Base-by-base conservation (phyloP, 805 yeast species). In the Pichia thaimueangensis region DNA sequence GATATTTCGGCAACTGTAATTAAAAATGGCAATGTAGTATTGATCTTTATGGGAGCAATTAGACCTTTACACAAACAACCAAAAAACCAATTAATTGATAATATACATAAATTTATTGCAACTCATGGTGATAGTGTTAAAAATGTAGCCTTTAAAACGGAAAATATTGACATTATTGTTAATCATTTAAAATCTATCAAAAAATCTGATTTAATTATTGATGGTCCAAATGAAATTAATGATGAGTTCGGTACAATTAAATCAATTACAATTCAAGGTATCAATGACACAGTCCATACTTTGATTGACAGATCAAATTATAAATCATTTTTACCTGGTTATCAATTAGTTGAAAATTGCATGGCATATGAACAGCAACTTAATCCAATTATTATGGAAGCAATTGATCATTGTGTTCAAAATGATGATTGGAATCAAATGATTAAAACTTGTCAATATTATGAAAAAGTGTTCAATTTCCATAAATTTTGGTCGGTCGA, bases 401-500 rank as follows among this genome's bases (percentile, higher is more conserved):
- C 57, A 5, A 73, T 86, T 46, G 95, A 86, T 60, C 95, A 86
- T 54, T 80, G 86, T 55, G 95, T 86, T 16, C 89, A 82, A 50
- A 86, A 84, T 60, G 80, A 78, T 50, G 75, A 72, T 32, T 83
- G 89, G 89, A 62, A 79, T 53, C 65, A 73, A 51, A 76, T 85
- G 82, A 70, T 68, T 24, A 51, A 51, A 5, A 74, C 77, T 0
- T 82, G 88, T 51, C 63, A 64, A 15, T 72, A 73, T 44, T 86
- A 87, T 60, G 74, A 78, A 23, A 59, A 63, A 21, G 73, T 76
- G 2, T 76, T 86, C 51, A 88, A 88, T 1, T 83, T 86, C 62
- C 87, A 80, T 51, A 69, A 78, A 55, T 86, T 76, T 57, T 84
- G 94, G 93, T 81, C 91, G 1, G 94, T 83, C 11, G 95, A 85